Conservation (phyloP, 1,284 basidiomycete genomes). For the Lentinula novae-zelandiae region DNA sequence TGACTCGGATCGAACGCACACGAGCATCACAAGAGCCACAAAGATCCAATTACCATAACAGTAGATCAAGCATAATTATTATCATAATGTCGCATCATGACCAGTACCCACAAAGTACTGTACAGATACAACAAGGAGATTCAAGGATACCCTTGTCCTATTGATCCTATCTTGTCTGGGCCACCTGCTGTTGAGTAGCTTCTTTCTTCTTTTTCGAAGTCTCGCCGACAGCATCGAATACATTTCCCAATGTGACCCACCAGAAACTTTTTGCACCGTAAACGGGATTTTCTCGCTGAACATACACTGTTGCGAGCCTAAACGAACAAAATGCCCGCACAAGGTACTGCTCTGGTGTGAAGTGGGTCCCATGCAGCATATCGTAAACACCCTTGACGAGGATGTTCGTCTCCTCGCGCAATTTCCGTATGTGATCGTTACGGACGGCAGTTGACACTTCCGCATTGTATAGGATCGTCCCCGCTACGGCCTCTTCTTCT, state of each 20-base stretch:
- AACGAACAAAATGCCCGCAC: constrained; percentile 50
- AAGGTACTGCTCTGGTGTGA: constrained; percentile 35
- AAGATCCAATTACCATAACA: no score
- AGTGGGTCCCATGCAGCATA: constrained; percentile 40
- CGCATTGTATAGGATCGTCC: constrained; percentile 58
- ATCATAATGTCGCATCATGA: no score
- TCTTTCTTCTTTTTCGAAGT: no score
- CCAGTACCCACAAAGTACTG: no score
- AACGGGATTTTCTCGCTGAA: constrained; percentile 23
- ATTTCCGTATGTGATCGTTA: constrained; percentile 45
- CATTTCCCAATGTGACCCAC: constrained; percentile 50
- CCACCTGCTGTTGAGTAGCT: no score
- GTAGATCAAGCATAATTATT: no score
- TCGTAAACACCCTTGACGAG: constrained; percentile 47
- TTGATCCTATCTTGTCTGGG: no score
- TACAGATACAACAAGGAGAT: no score
- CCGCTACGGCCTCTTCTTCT: constrained; percentile 60
- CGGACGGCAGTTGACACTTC: constrained; percentile 48
- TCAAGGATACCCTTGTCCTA: no score
- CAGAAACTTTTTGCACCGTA: constrained; percentile 61
- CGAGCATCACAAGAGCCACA: no score
- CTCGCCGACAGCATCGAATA: constrained; percentile 4
- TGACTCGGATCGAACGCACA: no score
- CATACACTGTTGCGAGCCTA: constrained; percentile 32
- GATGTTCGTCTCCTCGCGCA: constrained; percentile 49